Conservation (phyloP, 441 rosid genomes). For the Jatropha multifida region DNA sequence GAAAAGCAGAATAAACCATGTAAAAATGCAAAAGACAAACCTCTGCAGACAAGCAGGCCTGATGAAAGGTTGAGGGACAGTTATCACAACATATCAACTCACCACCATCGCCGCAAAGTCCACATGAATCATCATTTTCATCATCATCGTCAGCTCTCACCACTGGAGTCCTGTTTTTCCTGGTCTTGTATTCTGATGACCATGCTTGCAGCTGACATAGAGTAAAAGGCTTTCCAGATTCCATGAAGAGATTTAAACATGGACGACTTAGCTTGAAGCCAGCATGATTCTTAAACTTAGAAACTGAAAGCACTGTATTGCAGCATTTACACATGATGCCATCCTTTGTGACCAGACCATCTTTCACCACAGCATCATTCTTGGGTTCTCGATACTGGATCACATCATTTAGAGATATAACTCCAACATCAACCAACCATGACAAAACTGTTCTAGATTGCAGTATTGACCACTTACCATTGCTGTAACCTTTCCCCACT, state of each 20-base stretch:
- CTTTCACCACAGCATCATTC: conserved; percentile 64
- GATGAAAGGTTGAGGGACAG: conserved; percentile 92
- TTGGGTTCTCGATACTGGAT: conserved; percentile 68
- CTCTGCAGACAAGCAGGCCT: conserved; percentile 77
- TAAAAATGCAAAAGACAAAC: conserved; percentile 43
- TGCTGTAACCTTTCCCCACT: conserved; percentile 39
- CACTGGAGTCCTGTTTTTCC: conserved; percentile 49
- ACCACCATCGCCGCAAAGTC: conserved; percentile 90
- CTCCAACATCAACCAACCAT: conserved; percentile 70
- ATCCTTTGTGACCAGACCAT: conserved; percentile 64
- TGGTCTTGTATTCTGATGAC: conserved; percentile 78
- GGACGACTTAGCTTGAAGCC: conserved; percentile 70
- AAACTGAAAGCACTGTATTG: conserved; percentile 57
- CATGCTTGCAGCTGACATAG: conserved; percentile 88
- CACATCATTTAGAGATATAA: conserved; percentile 61
- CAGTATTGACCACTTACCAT: conserved; percentile 46
- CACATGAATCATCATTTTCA: conserved; percentile 95
- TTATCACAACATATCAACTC: conserved; percentile 95
- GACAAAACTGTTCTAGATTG: conserved; percentile 75
- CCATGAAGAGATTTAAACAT: conserved; percentile 84
- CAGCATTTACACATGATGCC: conserved; percentile 91
- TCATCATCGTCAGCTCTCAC: conserved; percentile 65
- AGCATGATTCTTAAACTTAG: conserved; percentile 80
- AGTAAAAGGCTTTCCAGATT: conserved; percentile 74
- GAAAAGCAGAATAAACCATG: conserved; percentile 9